Percentiles rank a stretch among this genome's conserved stretches.
Evolutionary conservation across 805 yeast species (phyloP).

Genomic region (Candida germanica): DNA sequence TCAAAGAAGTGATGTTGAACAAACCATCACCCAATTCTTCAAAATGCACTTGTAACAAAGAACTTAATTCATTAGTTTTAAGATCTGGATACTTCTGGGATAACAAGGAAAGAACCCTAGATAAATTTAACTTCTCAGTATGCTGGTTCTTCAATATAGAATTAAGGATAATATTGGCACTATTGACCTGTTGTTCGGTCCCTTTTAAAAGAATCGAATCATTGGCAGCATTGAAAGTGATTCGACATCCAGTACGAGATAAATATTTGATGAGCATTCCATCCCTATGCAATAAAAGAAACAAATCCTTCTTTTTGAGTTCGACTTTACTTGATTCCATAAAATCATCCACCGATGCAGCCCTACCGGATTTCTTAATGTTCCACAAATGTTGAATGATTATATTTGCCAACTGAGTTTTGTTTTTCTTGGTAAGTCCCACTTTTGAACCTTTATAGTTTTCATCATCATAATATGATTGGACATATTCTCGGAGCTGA

Average conservation of each 20-base stretch:
- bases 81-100: conserved; percentile 25
- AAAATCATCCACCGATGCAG: conserved; percentile 28
- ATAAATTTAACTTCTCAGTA: conserved; percentile 30
- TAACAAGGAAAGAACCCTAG: conserved; percentile 24
- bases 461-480: conserved; percentile 4
- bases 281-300: conserved; percentile 35
- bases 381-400: conserved; percentile 13
- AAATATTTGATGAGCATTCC: conserved; percentile 40
- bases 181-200: conserved; percentile 38
- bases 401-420: conserved; percentile 6
- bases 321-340: conserved; percentile 28
- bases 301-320: conserved; percentile 37
- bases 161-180: conserved; percentile 41
- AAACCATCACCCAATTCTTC: conserved; percentile 21
- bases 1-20: conserved; percentile 31
- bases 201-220: conserved; percentile 36
- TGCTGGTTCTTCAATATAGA: conserved; percentile 25
- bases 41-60: conserved; percentile 34
- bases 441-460: conserved; percentile 4
- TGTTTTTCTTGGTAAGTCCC: conserved; percentile 5
- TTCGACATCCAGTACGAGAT: conserved; percentile 38
- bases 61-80: conserved; percentile 24
- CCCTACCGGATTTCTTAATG: conserved; percentile 13
- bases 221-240: conserved; percentile 31
- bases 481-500: conserved; percentile 11